Conservation (phyloP, 352 stramenopile species). For the Albugo candida region DNA sequence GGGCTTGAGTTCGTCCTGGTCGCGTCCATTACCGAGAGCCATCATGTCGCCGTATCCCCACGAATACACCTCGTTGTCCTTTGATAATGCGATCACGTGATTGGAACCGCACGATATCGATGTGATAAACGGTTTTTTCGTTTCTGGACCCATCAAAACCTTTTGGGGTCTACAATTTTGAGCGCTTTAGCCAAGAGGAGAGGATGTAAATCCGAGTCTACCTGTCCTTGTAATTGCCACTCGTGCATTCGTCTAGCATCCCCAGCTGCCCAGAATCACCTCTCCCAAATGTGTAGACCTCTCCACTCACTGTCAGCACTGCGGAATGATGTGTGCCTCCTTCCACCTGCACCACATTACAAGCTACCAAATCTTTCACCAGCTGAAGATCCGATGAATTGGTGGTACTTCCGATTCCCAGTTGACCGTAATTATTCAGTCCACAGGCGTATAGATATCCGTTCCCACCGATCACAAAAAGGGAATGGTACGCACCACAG, state of each 20-base stretch:
- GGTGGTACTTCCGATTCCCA: constrained; percentile 81
- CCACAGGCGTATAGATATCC: constrained; percentile 82
- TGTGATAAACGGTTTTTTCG: constrained; percentile 12
- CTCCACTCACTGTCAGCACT: constrained; percentile 71
- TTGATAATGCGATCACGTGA: constrained; percentile 67
- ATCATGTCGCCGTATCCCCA: constrained; percentile 89
- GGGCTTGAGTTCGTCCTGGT: constrained; percentile 63
- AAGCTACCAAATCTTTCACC: constrained; percentile 41
- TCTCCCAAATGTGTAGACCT: constrained; percentile 84
- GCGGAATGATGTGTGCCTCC: constrained; percentile 86
- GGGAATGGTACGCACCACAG: constrained; percentile 76
- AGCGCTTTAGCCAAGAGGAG: neutral
- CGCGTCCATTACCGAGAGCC: constrained; percentile 67
- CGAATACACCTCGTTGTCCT: constrained; percentile 55
- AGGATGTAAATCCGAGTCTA: constrained; percentile 1
- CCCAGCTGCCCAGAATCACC: constrained; percentile 89
- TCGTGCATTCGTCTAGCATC: constrained; percentile 41
- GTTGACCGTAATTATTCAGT: constrained; percentile 94
- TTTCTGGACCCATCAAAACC: constrained; percentile 21
- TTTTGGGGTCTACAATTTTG: constrained; percentile 23
- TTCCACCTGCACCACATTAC: constrained; percentile 59
- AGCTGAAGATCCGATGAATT: constrained; percentile 50
- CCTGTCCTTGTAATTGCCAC: constrained; percentile 61
- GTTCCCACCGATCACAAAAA: constrained; percentile 40
- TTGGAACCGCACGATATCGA: constrained; percentile 65